Evolutionary conservation across 208 protist genomes (phyloP).

Genomic region (Wallacemonas collosoma): DNA sequence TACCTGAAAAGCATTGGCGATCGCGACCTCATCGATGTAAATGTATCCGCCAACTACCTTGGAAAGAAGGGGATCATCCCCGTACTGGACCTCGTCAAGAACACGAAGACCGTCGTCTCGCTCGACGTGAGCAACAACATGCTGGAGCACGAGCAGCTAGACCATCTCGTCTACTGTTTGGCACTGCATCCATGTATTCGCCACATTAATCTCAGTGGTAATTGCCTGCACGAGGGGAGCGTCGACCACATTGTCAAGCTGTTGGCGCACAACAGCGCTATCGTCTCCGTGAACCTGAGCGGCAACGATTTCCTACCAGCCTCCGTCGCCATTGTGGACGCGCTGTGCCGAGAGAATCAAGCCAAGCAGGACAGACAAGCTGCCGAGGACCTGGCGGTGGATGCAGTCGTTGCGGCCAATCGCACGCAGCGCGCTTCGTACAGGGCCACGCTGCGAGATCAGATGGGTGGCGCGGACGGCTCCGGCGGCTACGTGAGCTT

Average conservation of each 20-base stretch:
- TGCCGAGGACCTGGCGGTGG: slow-evolving; percentile 12
- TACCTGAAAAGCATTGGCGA: slow-evolving; percentile 39
- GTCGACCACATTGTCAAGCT: slow-evolving; percentile 65
- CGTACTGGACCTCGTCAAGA: slow-evolving; percentile 83
- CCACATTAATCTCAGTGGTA: slow-evolving; percentile 49
- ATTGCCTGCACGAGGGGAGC: slow-evolving; percentile 68
- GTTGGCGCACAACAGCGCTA: slow-evolving; percentile 50
- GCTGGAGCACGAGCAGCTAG: slow-evolving; percentile 68
- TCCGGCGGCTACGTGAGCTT: slow-evolving; percentile 83
- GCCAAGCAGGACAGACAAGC: not conserved
- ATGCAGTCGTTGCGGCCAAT: slow-evolving; percentile 16
- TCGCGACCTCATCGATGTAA: slow-evolving; percentile 44
- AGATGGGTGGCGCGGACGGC: slow-evolving; percentile 26
- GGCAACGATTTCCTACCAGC: slow-evolving; percentile 59
- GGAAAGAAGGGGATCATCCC: slow-evolving; percentile 80
- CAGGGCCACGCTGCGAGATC: slow-evolving; percentile 21
- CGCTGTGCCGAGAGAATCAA: slow-evolving; percentile 30
- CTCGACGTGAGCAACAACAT: slow-evolving; percentile 79
- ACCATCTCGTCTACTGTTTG: slow-evolving; percentile 83
- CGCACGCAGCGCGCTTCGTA: slow-evolving; percentile 23
- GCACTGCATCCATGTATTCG: slow-evolving; percentile 72
- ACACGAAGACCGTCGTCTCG: slow-evolving; percentile 65
- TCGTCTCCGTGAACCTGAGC: slow-evolving; percentile 43
- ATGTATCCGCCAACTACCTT: slow-evolving; percentile 84
- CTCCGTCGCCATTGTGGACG: slow-evolving; percentile 31